Conservation (phyloP, 768 basidiomycete genomes). For the Macrolepiota dolichaula region DNA sequence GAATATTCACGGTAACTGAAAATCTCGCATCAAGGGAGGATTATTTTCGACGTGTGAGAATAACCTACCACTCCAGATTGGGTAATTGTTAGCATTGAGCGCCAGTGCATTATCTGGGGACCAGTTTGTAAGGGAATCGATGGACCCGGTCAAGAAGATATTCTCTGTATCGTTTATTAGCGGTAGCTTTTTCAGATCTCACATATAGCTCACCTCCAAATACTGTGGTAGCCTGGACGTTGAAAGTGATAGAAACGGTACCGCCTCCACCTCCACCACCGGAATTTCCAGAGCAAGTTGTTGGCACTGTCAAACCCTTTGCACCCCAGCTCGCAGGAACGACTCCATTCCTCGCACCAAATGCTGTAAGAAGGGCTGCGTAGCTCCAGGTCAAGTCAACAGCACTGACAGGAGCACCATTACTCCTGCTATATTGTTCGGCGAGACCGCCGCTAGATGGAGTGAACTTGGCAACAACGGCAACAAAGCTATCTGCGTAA, state of each 20-base stretch:
- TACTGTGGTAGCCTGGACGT: constrained; percentile 57
- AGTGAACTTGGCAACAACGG: constrained; percentile 55
- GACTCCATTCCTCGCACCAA: constrained; percentile 47
- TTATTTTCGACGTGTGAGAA: background rate
- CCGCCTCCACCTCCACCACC: constrained; percentile 1
- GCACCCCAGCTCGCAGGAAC: constrained; percentile 65
- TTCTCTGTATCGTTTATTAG: constrained; percentile 42
- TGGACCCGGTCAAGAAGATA: constrained; percentile 64
- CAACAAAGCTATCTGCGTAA: constrained; percentile 67
- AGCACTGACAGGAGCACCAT: constrained; percentile 56
- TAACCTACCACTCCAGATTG: constrained; percentile 64
- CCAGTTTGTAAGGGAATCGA: constrained; percentile 58
- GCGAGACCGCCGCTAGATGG: constrained; percentile 57
- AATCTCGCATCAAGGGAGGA: background rate
- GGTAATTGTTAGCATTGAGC: constrained; percentile 55
- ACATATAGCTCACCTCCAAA: constrained; percentile 45
- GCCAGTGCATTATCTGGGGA: constrained; percentile 51
- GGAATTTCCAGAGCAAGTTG: constrained; percentile 32
- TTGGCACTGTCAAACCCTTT: constrained; percentile 44
- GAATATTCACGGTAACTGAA: constrained; percentile 59
- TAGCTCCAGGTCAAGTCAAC: constrained; percentile 76
- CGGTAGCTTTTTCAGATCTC: background rate
- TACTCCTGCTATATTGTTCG: constrained; percentile 55
- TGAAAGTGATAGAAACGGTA: constrained; percentile 57
- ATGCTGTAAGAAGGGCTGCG: constrained; percentile 61